Evolutionary conservation across 495 filamentous ascomycete species (phyloP), one percentile per base, ranked within the genome.

Genomic region (Aspergillus ostianus): DNA sequence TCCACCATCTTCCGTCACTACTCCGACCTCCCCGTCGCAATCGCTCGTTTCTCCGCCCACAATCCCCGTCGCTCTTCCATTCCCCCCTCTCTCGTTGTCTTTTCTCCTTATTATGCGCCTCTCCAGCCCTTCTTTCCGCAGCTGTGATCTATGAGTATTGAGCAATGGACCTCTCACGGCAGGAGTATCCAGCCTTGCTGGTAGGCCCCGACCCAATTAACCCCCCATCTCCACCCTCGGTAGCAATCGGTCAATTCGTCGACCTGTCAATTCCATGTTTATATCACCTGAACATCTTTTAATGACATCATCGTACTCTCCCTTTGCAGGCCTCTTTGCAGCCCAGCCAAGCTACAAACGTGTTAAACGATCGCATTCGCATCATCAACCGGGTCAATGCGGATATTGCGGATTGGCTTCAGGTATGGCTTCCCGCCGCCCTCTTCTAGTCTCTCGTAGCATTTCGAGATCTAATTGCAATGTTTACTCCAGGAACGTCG

Each of bases 121-220:
- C 50, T 41, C 36, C 12, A 41, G 36, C 36, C 67, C 69, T 63
- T 61, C 62, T 56, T 20, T 61, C 27, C 23, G 47, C 49, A 27
- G 45, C 51, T 63, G 62, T 60, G 64, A 71, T 60, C 58, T 66
- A 70, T 72, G 69, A 75, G 66, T 58, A 58, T 60, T 60, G 67
- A 68, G 70, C 61, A 61, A 87, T 91, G 84, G 93, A 93, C 65
- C 84, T 96, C 66, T 90, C 90, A 67, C 84, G 93, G 72, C 84
- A 90, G 72, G 94, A 98, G 76, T 98, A 98, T 78, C 93, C 94
- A 70, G 89, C 89, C 27, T 85, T 98, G 83, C 86, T 98, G 89
- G 94, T 98, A 84, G 74, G 90, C 59, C 52, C 55, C 53, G 36
- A 52, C 51, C 55, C 36, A 41, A 41, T 55, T 46, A 29, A 56